These are phyloP conservation scores for Candida ulmi DNA, from an alignment of 805 yeast genomes.

Conservation along the genomic window DNA sequence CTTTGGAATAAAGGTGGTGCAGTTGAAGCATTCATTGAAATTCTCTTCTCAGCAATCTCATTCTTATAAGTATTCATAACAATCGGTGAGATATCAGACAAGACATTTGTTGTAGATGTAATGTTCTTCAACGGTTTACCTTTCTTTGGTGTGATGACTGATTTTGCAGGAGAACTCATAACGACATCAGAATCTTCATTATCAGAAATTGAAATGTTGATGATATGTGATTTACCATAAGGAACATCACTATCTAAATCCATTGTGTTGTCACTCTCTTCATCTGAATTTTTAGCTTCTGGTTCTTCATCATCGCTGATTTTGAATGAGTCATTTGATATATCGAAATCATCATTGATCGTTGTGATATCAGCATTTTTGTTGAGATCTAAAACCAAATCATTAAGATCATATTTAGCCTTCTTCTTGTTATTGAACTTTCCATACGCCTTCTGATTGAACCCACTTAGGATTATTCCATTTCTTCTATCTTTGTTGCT, in stretches of 20 bases:
- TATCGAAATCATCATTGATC: slow-evolving; percentile 13
- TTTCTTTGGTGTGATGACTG: slow-evolving; percentile 6
- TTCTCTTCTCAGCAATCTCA: slow-evolving; percentile 19
- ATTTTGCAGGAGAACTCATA: slow-evolving; percentile 14
- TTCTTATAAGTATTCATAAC: slow-evolving; percentile 7
- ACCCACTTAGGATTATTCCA: slow-evolving; percentile 17
- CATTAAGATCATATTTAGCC: slow-evolving; percentile 20
- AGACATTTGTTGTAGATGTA: background rate
- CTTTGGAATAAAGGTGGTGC: slow-evolving; percentile 15
- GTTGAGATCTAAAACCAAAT: slow-evolving; percentile 15
- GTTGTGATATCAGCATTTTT: slow-evolving; percentile 1
- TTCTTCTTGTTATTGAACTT: slow-evolving; percentile 18
- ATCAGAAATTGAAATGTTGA: slow-evolving; percentile 21
- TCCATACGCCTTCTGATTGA: slow-evolving; percentile 17
- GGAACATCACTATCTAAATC: slow-evolving; percentile 15
- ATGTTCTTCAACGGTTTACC: background rate
- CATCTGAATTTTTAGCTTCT: slow-evolving; percentile 1
- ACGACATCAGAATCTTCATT: slow-evolving; percentile 17
- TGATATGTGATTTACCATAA: slow-evolving; percentile 13
- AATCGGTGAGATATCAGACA: slow-evolving; percentile 18
- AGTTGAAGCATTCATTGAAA: slow-evolving; percentile 9
- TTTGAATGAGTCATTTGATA: slow-evolving; percentile 21
- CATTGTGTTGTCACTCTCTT: slow-evolving; percentile 6
- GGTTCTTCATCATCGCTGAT: slow-evolving; percentile 16
- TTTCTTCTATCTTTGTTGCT: slow-evolving; percentile 21